These are phyloP conservation scores for Paratinospora sagittata DNA, from an alignment of 164 flowering plant genomes.

Conservation along the genomic window DNA sequence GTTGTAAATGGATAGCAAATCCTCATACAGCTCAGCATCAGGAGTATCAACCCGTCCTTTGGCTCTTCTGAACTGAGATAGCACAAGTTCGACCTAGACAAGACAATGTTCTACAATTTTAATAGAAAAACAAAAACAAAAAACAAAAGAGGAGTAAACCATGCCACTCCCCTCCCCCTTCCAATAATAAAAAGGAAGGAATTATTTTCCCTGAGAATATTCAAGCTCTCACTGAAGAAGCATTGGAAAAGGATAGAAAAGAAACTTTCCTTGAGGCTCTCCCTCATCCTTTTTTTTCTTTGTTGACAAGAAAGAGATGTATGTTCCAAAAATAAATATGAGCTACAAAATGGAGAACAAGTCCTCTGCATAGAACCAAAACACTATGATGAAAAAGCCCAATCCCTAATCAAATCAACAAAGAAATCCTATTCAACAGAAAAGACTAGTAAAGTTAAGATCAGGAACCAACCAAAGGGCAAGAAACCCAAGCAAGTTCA, in stretches of 20 bases:
- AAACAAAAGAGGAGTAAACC: not conserved
- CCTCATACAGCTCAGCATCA: constrained; percentile 58
- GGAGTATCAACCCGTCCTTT: constrained; percentile 62
- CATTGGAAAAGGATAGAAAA: not conserved
- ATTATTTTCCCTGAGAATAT: not conserved
- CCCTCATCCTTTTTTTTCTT: too few species aligned
- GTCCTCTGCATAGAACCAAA: too few species aligned
- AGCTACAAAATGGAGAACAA: too few species aligned
- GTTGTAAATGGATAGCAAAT: constrained; percentile 31
- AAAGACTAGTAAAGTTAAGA: too few species aligned
- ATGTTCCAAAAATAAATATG: too few species aligned
- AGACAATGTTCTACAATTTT: not conserved
- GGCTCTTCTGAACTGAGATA: constrained; percentile 81
- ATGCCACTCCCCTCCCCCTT: not conserved
- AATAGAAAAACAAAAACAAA: not conserved
- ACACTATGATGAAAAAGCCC: too few species aligned
- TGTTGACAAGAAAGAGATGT: too few species aligned
- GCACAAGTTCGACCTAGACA: constrained; percentile 83
- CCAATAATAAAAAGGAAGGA: not conserved
- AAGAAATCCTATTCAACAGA: too few species aligned
- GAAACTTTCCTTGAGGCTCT: not conserved
- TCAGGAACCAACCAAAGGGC: not conserved
- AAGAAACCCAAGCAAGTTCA: not conserved
- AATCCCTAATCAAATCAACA: too few species aligned
- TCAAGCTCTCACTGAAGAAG: not conserved